Conservation (phyloP, 495 filamentous ascomycete species). For the Trichoderma gamsii region DNA sequence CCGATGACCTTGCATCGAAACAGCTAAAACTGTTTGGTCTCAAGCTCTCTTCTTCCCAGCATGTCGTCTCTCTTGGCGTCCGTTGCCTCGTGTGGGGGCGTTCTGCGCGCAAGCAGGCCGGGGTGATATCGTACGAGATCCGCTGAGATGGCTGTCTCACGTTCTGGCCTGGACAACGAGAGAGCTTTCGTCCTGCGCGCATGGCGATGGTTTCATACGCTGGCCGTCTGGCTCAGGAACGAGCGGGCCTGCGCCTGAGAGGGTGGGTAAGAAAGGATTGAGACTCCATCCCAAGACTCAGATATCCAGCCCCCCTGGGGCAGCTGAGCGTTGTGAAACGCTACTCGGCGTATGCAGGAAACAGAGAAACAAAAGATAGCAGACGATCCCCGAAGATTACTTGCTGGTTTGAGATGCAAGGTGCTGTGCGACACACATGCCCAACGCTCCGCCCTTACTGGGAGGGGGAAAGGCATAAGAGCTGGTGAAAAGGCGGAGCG, state of each 20-base stretch:
- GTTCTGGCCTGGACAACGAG: too few relatives aligned
- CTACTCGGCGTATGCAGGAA: too few relatives aligned
- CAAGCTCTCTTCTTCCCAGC: background rate
- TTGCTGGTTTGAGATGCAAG: background rate
- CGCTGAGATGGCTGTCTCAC: background rate
- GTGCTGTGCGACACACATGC: background rate
- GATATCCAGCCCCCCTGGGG: background rate
- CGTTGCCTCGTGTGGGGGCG: background rate
- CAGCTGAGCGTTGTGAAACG: too few relatives aligned
- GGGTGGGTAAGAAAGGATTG: background rate
- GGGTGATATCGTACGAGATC: background rate
- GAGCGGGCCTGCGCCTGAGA: background rate
- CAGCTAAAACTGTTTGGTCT: background rate
- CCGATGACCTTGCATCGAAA: background rate
- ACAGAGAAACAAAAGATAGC: too few relatives aligned
- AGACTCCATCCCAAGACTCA: background rate
- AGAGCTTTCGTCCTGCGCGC: too few relatives aligned
- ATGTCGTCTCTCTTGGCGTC: background rate
- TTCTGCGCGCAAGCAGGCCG: background rate
- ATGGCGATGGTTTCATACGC: background rate
- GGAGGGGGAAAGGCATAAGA: background rate
- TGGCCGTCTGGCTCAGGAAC: background rate
- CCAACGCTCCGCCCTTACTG: background rate
- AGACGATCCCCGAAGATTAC: too few relatives aligned
- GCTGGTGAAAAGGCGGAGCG: background rate